Percentiles rank a stretch among this genome's conserved stretches.
Conservation (phyloP, 2,329 filamentous ascomycete species). For the Cytospora schulzeri region DNA sequence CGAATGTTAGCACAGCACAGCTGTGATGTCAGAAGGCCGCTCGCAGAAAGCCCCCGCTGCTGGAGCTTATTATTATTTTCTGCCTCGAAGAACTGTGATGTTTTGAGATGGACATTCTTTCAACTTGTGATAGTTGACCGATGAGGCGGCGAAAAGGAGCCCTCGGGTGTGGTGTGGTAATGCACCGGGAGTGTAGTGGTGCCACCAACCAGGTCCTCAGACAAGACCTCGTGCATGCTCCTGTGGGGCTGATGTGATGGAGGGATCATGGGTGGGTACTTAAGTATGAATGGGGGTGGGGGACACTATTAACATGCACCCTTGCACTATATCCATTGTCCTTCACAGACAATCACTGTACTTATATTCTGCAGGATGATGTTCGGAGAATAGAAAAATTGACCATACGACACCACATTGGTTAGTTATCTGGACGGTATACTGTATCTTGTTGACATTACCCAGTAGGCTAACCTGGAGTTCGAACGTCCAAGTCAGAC, state of each 20-base stretch:
- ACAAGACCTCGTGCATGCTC: constrained; percentile 8
- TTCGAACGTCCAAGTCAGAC: background rate
- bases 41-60: background rate
- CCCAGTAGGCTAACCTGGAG: background rate
- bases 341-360: too few relatives aligned
- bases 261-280: background rate
- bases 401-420: too few relatives aligned
- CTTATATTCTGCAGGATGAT: too few relatives aligned
- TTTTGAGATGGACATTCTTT: background rate
- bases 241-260: background rate
- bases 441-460: background rate
- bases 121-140: too few relatives aligned
- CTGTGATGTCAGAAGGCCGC: background rate
- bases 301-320: background rate
- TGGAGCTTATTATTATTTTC: background rate
- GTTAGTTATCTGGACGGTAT: too few relatives aligned
- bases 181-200: background rate
- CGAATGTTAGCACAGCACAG: background rate
- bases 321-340: background rate
- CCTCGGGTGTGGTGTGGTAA: background rate
- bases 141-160: background rate
- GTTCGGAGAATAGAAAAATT: too few relatives aligned
- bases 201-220: constrained; percentile 16
- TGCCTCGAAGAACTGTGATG: background rate
- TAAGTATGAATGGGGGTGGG: too few relatives aligned